Base-by-base conservation (phyloP, 2,329 filamentous ascomycete genomes). In the Phialocephala subalpina region DNA sequence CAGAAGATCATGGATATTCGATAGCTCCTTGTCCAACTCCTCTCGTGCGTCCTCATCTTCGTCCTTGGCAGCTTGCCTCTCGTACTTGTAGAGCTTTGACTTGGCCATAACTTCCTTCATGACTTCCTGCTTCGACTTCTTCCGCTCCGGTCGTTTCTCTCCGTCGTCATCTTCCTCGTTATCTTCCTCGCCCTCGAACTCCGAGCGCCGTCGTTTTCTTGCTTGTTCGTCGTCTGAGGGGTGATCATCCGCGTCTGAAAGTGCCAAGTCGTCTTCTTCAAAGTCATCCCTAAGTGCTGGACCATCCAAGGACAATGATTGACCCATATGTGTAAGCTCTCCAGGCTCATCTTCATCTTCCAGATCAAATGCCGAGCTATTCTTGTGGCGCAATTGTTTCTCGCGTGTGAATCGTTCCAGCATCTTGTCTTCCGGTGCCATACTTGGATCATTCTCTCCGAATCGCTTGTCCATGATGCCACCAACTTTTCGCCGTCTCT, bases 21-120 rank as follows among this genome's bases (percentile, higher is more conserved):
- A 85, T 68, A 98, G 84, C 47, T 93, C 92, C 77, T 94, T 90
- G 78, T 99, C 94, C 18, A 99, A 83, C 77, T 94, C 89, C 65
- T 90, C 90, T 66, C 94, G 87, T 62, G 97, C 79, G 70, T 97
- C 95, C 59, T 97, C 93, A 72, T 99, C 96, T 58, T 96, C 93
- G 67, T 98, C 96, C 76, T 97, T 97, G 33, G 89, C 88, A 67
- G 93, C 90, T 79, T 99, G 96, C 47, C 96, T 89, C 80, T 98
- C 94, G 76, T 95, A 94, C 80, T 97, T 98, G 85, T 97, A 87
- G 68, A 92, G 84, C 77, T 99, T 99, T 0, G 95, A 98, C 80
- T 99, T 99, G 67, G 94, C 93, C 71, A 99, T 97, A 67, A 99
- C 86, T 79, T 99, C 97, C 75, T 97, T 92, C 93, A 98, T 97